phyloP scores from a whole-genome alignment of 1,139 yeast genomes.

The Blastobotrys serpentis region DNA sequence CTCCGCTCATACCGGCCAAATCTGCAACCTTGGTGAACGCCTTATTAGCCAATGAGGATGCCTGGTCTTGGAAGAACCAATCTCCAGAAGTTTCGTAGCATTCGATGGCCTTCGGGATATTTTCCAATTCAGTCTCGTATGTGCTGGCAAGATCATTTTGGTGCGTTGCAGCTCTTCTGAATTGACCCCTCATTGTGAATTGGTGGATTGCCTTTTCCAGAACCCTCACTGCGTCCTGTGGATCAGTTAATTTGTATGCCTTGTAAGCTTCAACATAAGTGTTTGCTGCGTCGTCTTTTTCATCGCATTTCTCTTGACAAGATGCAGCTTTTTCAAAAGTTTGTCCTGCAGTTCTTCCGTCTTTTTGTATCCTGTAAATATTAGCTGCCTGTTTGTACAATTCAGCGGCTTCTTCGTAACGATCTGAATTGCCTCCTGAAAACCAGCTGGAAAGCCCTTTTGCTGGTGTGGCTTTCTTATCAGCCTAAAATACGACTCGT shows the following conservation, averaged over 20 bases:
- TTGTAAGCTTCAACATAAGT: slow-evolving; percentile 90
- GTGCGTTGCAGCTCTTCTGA: slow-evolving; percentile 93
- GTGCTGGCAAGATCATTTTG: slow-evolving; percentile 86
- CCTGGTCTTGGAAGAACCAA: slow-evolving; percentile 92
- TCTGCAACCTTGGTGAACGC: slow-evolving; percentile 90
- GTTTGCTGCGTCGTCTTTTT: slow-evolving; percentile 90
- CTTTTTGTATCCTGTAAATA: slow-evolving; percentile 72
- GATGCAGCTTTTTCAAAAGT: slow-evolving; percentile 85
- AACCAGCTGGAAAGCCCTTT: slow-evolving; percentile 48
- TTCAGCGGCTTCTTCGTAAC: slow-evolving; percentile 91
- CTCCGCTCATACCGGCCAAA: slow-evolving; percentile 70
- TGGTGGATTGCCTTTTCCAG: slow-evolving; percentile 74
- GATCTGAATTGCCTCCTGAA: slow-evolving; percentile 63
- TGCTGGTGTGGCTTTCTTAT: slow-evolving; percentile 45
- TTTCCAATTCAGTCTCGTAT: slow-evolving; percentile 71
- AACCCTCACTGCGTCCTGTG: slow-evolving; percentile 75
- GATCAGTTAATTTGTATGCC: slow-evolving; percentile 70
- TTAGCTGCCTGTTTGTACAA: slow-evolving; percentile 89
- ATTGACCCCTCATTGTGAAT: slow-evolving; percentile 88
- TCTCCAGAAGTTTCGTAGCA: slow-evolving; percentile 95
- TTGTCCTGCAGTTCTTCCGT: slow-evolving; percentile 62
- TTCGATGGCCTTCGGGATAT: slow-evolving; percentile 63
- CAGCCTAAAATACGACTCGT: slow-evolving; percentile 50
- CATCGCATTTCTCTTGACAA: slow-evolving; percentile 69
- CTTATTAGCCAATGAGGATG: slow-evolving; percentile 86